Evolutionary conservation across 495 filamentous ascomycete species (phyloP), one percentile per base, ranked within the genome.

Genomic region (Penicillium dipodomyicola): DNA sequence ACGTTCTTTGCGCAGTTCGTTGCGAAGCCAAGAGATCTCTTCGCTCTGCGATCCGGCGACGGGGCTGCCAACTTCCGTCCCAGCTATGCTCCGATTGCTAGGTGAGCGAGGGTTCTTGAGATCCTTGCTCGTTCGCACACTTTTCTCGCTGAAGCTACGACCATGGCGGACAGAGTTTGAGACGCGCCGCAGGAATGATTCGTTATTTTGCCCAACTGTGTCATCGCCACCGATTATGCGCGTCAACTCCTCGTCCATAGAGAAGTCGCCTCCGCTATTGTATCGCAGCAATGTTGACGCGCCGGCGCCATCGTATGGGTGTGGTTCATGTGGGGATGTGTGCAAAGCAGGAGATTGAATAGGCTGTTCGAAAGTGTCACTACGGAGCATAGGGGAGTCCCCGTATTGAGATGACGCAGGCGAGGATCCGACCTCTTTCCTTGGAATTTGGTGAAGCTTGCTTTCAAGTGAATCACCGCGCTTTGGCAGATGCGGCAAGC

Each of bases 131-230:
- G 75, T 61, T 12, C 78, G 71, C 8, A 76, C 72, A 17, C 82
- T 83, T 57, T 81, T 79, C 64, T 88, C 88, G 68, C 93, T 97
- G 68, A 86, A 90, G 69, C 87, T 96, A 43, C 95, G 84, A n/a
- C 89, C 89, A 69, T 99, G 94, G 47, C 91, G 90, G 35, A 96
- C 90, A 23, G 90, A 90, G 65, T 92, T 95, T 3, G 95, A 97
- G 30, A 96, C 87, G 29, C 90, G 86, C 37, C 92, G 89, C 51
- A 97, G 72, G 53, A 96, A 87, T 2, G 89, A 91, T 12, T 82
- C 76, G 59, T 67, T 69, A 9, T 70, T 72, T 53, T 76, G 77
- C 6, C 61, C 59, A 20, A 60, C 39, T 19, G 80, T 79, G 41
- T 80, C 81, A 42, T 92, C 89, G 47, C 87, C 84, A 4, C 84